Evolutionary conservation across 1,139 yeast species (phyloP), one percentile per base, ranked within the genome.

Genomic region (Eremothecium gossypii): DNA sequence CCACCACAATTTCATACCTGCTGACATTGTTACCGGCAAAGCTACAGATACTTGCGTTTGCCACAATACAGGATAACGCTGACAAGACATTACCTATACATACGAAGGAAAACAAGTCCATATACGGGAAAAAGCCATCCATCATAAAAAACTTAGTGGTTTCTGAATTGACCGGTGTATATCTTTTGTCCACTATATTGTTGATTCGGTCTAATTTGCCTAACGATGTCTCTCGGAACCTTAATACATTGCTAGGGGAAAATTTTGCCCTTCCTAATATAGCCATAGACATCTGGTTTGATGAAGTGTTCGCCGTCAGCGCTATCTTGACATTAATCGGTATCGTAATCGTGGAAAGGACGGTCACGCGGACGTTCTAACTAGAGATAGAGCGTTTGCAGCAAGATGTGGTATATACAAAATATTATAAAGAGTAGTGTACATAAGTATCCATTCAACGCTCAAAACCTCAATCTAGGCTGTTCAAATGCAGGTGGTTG

Each of bases 231-330:
- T 68, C 83, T 8, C 71, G 50, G 30, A 59, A 56, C 30, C 48
- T 66, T 27, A 56, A 58, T 43, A 49, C 54, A 20, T 46, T 65
- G 29, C 48, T 64, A 36, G 52, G 65, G 36, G 55, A 55, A 41
- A 52, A 54, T 30, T 54, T 56, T 39, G 51, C 58, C 1, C 57
- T 60, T 3, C 55, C 58, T n/a, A 77, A 77, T 13, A 65, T 70
- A 32, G 73, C 80, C 44, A 78, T 86, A 29, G 95, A 87, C 55
- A 66, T 71, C 28, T 82, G 93, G 87, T 86, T 84, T 56, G 95
- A 87, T 55, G 70, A 78, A 49, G 74, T 84, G 27, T 85, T 79
- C 64, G 76, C 79, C 9, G 44, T 74, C 5, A 69, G 83, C 4
- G 74, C 83, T 45, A 54, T 76, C 1, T 52, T 69, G 2, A 77